Evolutionary conservation across 2,329 filamentous ascomycete genomes (phyloP), one percentile per base, ranked within the genome.

Genomic region (Xylariales sp.): DNA sequence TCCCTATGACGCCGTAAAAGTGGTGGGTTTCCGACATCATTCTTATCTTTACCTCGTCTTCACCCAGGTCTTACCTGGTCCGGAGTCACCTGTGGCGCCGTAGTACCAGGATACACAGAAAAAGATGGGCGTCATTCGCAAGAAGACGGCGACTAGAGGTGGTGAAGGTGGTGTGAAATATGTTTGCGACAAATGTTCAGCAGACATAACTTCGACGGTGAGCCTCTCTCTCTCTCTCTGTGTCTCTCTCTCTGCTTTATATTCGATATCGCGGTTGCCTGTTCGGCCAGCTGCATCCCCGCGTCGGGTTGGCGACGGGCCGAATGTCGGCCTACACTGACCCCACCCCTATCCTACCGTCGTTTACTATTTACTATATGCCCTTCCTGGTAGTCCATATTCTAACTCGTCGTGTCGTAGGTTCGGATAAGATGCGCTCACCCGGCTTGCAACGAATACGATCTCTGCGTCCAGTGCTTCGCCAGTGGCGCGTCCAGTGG

Each of bases 161-260:
- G 88, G 85, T 38, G 88, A 96, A 61, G 89, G 86, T 35, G 87
- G 87, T 49, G 86, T 89, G 22, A 96, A 97, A 63, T 98, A 95
- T 63, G 88, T 97, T 51, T 98, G 93, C 71, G 94, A 98, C 64
- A 84, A 95, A 45, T 98, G 93, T 64, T 95, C 88, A 32, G 88
- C 88, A 44, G 93, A 98, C 63, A 95, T 98, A 53, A 98, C 93
- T 34, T 93, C 90, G 4, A 98, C 93, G 34, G 93, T 95, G 76
- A 58, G 84, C 73, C 32, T 47, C n/a, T n/a, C n/a, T n/a, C n/a
- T n/a, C n/a, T n/a, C n/a, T 44, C 43, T 35, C 24, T 27, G 24
- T n/a, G 24, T 8, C 24, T n/a, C n/a, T 8, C 24, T 8, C 24
- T 27, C 24, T 27, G 24, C 24, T 27, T 8, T n/a, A 8, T 27